These are phyloP conservation scores for Colletotrichum paranaense DNA, from an alignment of 2,329 filamentous ascomycete species.

Conservation along the genomic window DNA sequence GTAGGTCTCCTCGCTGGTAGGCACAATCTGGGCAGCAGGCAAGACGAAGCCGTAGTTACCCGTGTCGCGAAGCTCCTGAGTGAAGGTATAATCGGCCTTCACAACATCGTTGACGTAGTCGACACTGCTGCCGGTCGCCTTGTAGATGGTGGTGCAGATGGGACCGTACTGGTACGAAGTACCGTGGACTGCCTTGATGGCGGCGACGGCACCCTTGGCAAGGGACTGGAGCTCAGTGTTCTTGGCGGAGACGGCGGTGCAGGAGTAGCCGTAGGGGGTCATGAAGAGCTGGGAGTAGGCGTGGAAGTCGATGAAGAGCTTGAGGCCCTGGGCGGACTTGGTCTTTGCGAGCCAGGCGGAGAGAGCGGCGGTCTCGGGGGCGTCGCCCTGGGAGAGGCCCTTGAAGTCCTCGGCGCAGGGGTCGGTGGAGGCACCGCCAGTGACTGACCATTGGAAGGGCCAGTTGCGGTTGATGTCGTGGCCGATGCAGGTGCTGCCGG, in stretches of 20 bases:
- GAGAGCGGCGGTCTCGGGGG: conserved; percentile 59
- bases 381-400: conserved; percentile 49
- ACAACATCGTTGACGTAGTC: conserved; percentile 58
- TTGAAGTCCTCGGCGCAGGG: conserved; percentile 57
- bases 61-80: conserved; percentile 50
- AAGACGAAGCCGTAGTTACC: conserved; percentile 56
- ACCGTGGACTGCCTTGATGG: conserved; percentile 58
- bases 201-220: conserved; percentile 58
- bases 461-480: conserved; percentile 64
- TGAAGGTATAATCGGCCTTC: conserved; percentile 54
- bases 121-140: conserved; percentile 58
- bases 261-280: conserved; percentile 69
- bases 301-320: conserved; percentile 70
- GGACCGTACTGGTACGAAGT: conserved; percentile 57
- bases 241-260: conserved; percentile 57
- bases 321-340: conserved; percentile 53
- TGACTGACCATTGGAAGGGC: conserved; percentile 58
- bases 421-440: conserved; percentile 55
- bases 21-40: conserved; percentile 54
- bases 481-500: conserved; percentile 51
- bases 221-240: conserved; percentile 61
- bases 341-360: conserved; percentile 40
- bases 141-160: conserved; percentile 72
- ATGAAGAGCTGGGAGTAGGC: conserved; percentile 65
- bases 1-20: conserved; percentile 55